A percentile compares a stretch with the other conserved stretches of the same genome.
Conservation (phyloP, 345 rosid species). For the Lagerstroemia speciosa region DNA sequence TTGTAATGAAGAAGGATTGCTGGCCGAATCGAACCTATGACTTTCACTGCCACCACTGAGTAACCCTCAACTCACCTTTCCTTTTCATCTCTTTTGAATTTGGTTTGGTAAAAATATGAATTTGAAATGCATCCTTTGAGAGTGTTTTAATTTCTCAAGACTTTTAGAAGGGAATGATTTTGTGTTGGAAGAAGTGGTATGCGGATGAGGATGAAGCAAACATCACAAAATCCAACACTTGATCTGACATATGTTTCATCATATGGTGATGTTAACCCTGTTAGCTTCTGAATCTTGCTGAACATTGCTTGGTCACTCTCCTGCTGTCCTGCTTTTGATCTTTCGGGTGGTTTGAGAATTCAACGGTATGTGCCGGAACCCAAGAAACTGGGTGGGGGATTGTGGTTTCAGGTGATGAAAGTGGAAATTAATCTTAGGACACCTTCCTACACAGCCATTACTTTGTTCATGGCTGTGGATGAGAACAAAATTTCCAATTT, state of each 20-base stretch:
- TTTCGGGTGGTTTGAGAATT: no score
- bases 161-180: not conserved
- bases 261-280: constrained; percentile 23
- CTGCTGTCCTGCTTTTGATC: not conserved
- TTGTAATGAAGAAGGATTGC: constrained; percentile 36
- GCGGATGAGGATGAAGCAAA: constrained; percentile 41
- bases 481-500: constrained; percentile 36
- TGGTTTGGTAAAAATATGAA: no score
- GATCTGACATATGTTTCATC: constrained; percentile 36
- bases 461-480: constrained; percentile 30
- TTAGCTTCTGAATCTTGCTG: constrained; percentile 46
- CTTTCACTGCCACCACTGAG: constrained; percentile 41
- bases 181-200: no score
- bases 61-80: constrained; percentile 10
- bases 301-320: not conserved
- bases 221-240: constrained; percentile 46
- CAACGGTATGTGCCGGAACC: no score
- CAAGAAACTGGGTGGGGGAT: no score
- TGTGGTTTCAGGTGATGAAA: constrained; percentile 30
- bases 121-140: no score
- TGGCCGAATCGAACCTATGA: constrained; percentile 66
- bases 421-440: constrained; percentile 50
- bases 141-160: not conserved
- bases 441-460: constrained; percentile 47
- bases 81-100: not conserved